Percentiles rank a stretch among this genome's conserved stretches.
Evolutionary conservation across 371 early-diverging fungal genomes (phyloP).

Genomic region (Rhizomucor pusillus): DNA sequence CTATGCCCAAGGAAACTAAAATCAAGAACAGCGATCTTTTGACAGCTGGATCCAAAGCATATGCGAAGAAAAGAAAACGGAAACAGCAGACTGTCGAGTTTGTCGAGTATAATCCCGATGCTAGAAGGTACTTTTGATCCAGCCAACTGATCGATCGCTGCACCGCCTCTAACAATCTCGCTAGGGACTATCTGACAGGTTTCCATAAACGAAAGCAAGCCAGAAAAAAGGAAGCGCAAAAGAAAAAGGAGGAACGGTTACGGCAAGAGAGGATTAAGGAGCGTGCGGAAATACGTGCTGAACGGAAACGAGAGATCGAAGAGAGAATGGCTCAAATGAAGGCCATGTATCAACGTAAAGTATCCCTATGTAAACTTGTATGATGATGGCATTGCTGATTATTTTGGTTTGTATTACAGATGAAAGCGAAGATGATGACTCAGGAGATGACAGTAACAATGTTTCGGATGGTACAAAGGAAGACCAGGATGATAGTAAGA

Average conservation of each 20-base stretch:
- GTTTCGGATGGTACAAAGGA: constrained; percentile 12
- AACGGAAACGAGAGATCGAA: constrained; percentile 41
- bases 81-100: constrained; percentile 58
- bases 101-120: constrained; percentile 64
- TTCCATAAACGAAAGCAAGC: constrained; percentile 80
- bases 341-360: constrained; percentile 33
- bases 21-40: constrained; percentile 57
- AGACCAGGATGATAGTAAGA: constrained; percentile 19
- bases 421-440: constrained; percentile 5
- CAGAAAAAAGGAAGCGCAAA: constrained; percentile 59
- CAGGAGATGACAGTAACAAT: constrained; percentile 3
- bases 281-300: constrained; percentile 49
- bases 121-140: constrained; percentile 41
- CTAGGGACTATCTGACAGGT: constrained; percentile 74
- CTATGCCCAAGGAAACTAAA: constrained; percentile 13
- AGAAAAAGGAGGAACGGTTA: constrained; percentile 49
- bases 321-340: constrained; percentile 46
- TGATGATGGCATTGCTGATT: neutral
- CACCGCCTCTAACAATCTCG: neutral
- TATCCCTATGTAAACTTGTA: neutral
- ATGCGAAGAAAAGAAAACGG: constrained; percentile 71
- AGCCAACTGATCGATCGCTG: neutral
- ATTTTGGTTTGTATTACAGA: constrained; percentile 2
- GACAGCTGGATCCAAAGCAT: constrained; percentile 66
- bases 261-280: constrained; percentile 54